Conservation (phyloP, 1,139 yeast species). For the Kazachstania sp. region DNA sequence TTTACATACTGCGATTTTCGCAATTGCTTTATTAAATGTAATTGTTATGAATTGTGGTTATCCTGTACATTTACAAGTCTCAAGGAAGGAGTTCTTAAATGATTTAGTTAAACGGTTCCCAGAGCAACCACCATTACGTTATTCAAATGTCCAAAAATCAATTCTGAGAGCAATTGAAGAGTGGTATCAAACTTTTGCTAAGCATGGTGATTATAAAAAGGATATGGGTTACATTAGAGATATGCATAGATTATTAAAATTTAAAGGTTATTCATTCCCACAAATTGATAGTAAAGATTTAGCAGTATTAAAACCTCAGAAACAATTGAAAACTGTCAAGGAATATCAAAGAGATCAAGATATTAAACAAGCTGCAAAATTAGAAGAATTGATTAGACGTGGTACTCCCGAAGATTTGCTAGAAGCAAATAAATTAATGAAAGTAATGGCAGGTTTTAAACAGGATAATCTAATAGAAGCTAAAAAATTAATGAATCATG, state of each 20-base stretch:
- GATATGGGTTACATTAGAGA: constrained; percentile 88
- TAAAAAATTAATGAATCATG: constrained; percentile 70
- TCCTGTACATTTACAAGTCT: constrained; percentile 88
- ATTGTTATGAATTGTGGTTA: constrained; percentile 95
- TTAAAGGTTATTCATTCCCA: constrained; percentile 85
- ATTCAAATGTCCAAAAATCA: constrained; percentile 69
- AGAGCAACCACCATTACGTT: constrained; percentile 80
- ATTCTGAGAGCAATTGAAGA: constrained; percentile 86
- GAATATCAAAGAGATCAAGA: constrained; percentile 88
- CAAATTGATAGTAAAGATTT: constrained; percentile 82
- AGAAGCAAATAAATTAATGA: constrained; percentile 92
- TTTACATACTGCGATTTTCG: constrained; percentile 58
- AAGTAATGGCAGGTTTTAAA: constrained; percentile 92
- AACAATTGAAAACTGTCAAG: constrained; percentile 72
- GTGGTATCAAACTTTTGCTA: constrained; percentile 92
- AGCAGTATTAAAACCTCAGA: constrained; percentile 83
- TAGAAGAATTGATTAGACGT: constrained; percentile 87
- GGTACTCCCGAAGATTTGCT: constrained; percentile 90
- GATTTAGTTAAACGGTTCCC: constrained; percentile 88
- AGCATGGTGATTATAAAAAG: constrained; percentile 77
- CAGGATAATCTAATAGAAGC: constrained; percentile 60
- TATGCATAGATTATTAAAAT: constrained; percentile 80
- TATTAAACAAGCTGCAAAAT: constrained; percentile 85
- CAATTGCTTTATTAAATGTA: constrained; percentile 58
- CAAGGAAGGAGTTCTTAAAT: constrained; percentile 86